These are phyloP conservation scores for Castanea crenata DNA, from an alignment of 306 rosid species.

Conservation along the genomic window DNA sequence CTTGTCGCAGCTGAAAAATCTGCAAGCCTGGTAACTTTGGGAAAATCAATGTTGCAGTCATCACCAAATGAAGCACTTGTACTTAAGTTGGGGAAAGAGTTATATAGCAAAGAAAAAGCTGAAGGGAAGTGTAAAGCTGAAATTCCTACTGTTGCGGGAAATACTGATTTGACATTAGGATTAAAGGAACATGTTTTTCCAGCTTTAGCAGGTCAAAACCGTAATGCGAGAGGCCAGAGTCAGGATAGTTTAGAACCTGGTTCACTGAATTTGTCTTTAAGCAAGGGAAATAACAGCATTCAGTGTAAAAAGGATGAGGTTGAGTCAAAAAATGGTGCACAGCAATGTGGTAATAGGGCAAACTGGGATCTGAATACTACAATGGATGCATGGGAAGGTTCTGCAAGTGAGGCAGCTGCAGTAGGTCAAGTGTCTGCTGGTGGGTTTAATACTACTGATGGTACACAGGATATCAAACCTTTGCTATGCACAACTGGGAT, in stretches of 20 bases:
- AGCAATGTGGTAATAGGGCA: constrained; percentile 54
- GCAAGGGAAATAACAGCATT: constrained; percentile 41
- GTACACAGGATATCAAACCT: constrained; percentile 27
- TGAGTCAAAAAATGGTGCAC: constrained; percentile 26
- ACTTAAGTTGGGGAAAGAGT: constrained; percentile 36
- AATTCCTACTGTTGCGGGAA: constrained; percentile 33
- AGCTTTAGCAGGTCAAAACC: constrained; percentile 22
- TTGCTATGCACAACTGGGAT: constrained; percentile 25
- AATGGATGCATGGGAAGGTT: constrained; percentile 91
- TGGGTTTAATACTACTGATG: constrained; percentile 24
- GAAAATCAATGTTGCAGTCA: constrained; percentile 41
- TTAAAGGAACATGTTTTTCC: constrained; percentile 42
- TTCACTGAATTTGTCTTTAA: constrained; percentile 64
- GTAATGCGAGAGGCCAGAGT: constrained; percentile 22
- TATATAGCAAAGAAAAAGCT: constrained; percentile 22
- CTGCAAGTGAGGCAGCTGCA: constrained; percentile 35
- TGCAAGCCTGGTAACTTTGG: constrained; percentile 27
- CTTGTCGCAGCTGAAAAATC: constrained; percentile 24
- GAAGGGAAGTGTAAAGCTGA: constrained; percentile 41
- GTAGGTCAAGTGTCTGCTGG: constrained; percentile 32
- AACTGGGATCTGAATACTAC: constrained; percentile 97
- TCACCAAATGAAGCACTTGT: constrained; percentile 47
- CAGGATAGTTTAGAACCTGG: constrained; percentile 38
- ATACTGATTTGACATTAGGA: constrained; percentile 47
- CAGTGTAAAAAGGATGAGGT: constrained; percentile 28